These are phyloP conservation scores for Fusarium verticillioides DNA, from an alignment of 2,329 filamentous ascomycete genomes.

Conservation along the genomic window DNA sequence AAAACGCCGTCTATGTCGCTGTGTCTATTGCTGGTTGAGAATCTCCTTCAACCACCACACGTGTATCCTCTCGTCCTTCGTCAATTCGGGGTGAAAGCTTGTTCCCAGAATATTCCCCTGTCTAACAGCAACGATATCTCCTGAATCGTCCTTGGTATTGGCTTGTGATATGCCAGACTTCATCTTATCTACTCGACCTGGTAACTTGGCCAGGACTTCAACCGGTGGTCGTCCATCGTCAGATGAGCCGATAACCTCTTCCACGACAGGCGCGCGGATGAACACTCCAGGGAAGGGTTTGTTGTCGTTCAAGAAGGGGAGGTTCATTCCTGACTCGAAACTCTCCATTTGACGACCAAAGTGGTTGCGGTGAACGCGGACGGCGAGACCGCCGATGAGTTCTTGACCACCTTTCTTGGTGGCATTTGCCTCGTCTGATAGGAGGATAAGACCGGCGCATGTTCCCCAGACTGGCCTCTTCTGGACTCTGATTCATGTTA, in stretches of 20 bases:
- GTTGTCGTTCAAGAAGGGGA: slow-evolving; percentile 72
- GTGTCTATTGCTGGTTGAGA: slow-evolving; percentile 36
- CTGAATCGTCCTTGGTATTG: slow-evolving; percentile 56
- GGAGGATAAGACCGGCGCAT: slow-evolving; percentile 91
- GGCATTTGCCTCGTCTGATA: slow-evolving; percentile 87
- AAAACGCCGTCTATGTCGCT: slow-evolving; percentile 19
- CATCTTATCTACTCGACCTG: slow-evolving; percentile 53
- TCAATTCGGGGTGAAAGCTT: slow-evolving; percentile 96
- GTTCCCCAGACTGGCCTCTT: slow-evolving; percentile 94
- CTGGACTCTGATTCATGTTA: slow-evolving; percentile 63
- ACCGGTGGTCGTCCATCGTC: slow-evolving; percentile 53
- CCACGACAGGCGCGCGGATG: slow-evolving; percentile 93
- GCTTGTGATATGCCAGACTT: slow-evolving; percentile 53
- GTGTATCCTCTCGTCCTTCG: slow-evolving; percentile 87
- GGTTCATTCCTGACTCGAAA: slow-evolving; percentile 79
- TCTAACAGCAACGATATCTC: slow-evolving; percentile 87
- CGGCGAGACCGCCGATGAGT: slow-evolving; percentile 89
- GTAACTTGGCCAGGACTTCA: slow-evolving; percentile 63
- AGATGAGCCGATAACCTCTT: slow-evolving; percentile 70
- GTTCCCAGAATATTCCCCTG: slow-evolving; percentile 95
- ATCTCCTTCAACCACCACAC: slow-evolving; percentile 88
- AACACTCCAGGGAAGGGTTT: slow-evolving; percentile 81
- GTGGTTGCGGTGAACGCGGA: slow-evolving; percentile 92
- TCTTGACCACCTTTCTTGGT: slow-evolving; percentile 94
- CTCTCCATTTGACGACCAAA: slow-evolving; percentile 94